Conservation (phyloP, 768 basidiomycete genomes). For the Boletus subparvulus region DNA sequence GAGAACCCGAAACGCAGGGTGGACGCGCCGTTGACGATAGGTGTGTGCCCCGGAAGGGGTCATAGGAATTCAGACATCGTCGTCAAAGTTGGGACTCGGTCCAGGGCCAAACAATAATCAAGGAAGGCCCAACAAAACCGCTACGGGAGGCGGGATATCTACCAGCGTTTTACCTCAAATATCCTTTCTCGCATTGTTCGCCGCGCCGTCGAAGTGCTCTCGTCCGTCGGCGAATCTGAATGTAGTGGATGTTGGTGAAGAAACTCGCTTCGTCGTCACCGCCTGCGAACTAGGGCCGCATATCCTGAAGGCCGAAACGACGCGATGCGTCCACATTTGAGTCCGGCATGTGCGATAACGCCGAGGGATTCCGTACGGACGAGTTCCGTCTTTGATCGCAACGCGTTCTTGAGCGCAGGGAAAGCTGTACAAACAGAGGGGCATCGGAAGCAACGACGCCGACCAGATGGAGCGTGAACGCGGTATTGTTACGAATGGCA, state of each 20-base stretch:
- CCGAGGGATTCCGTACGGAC: conserved; percentile 83
- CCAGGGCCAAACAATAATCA: too few species aligned
- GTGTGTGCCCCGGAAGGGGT: conserved; percentile 44
- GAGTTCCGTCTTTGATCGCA: conserved; percentile 81
- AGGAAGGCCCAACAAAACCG: too few species aligned
- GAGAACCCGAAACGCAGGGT: conserved; percentile 81
- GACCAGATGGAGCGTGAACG: conserved; percentile 75
- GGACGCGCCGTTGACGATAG: conserved; percentile 91
- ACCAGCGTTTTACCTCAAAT: too few species aligned
- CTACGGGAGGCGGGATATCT: too few species aligned
- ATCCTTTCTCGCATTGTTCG: conserved; percentile 61
- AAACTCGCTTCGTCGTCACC: conserved; percentile 96
- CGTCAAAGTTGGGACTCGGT: too few species aligned
- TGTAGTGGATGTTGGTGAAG: conserved; percentile 93
- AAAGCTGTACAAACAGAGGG: conserved; percentile 50
- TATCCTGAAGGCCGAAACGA: conserved; percentile 48
- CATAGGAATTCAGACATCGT: conserved; percentile 41
- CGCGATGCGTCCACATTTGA: conserved; percentile 55
- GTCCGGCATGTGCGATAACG: conserved; percentile 75
- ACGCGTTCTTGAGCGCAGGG: too few species aligned
- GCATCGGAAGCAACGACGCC: conserved; percentile 45
- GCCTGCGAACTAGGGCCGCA: conserved; percentile 53
- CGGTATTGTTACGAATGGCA: conserved; percentile 79
- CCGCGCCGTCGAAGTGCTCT: conserved; percentile 83
- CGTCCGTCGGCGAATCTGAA: conserved; percentile 87